phyloP scores from a whole-genome alignment of 1,139 yeast species.

The Yamadazyma conglobata region DNA sequence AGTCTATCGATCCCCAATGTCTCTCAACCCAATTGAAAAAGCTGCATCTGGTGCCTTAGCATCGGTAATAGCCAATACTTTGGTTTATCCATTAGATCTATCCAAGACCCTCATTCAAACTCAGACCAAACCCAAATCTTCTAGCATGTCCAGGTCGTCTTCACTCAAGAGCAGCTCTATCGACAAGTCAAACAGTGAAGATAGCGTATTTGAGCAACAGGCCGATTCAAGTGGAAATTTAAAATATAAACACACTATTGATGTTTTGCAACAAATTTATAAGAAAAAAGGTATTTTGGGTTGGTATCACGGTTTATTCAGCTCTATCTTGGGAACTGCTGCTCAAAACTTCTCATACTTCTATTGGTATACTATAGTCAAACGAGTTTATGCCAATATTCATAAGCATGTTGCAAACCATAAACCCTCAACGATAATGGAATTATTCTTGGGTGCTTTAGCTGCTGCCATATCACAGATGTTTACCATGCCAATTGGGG shows the following conservation, averaged over 20 bases:
- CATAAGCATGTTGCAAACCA: slow-evolving; percentile 37
- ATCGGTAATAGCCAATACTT: slow-evolving; percentile 76
- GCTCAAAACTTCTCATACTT: slow-evolving; percentile 82
- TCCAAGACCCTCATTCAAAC: slow-evolving; percentile 74
- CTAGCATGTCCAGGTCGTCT: slow-evolving; percentile 1
- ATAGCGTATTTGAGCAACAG: slow-evolving; percentile 24
- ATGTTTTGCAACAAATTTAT: slow-evolving; percentile 60
- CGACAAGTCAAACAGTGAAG: slow-evolving; percentile 21
- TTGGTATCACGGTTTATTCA: slow-evolving; percentile 70
- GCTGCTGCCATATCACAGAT: slow-evolving; percentile 86
- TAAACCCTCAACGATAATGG: slow-evolving; percentile 58
- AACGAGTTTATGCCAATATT: slow-evolving; percentile 51
- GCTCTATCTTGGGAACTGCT: slow-evolving; percentile 71
- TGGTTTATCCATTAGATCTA: slow-evolving; percentile 72
- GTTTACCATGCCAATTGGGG: slow-evolving; percentile 80
- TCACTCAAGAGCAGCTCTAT: slow-evolving; percentile 14
- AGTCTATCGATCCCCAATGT: too few species aligned
- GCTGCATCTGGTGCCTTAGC: slow-evolving; percentile 87
- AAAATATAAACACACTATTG: slow-evolving; percentile 57
- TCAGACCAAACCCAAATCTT: slow-evolving; percentile 38
- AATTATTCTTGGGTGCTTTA: slow-evolving; percentile 73
- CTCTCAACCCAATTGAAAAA: slow-evolving; percentile 58
- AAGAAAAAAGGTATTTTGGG: slow-evolving; percentile 63
- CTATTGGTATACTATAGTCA: slow-evolving; percentile 79
- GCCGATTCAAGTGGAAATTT: slow-evolving; percentile 22